These are phyloP conservation scores for Polyporus tsugae DNA, from an alignment of 1,284 basidiomycete species.

Conservation along the genomic window DNA sequence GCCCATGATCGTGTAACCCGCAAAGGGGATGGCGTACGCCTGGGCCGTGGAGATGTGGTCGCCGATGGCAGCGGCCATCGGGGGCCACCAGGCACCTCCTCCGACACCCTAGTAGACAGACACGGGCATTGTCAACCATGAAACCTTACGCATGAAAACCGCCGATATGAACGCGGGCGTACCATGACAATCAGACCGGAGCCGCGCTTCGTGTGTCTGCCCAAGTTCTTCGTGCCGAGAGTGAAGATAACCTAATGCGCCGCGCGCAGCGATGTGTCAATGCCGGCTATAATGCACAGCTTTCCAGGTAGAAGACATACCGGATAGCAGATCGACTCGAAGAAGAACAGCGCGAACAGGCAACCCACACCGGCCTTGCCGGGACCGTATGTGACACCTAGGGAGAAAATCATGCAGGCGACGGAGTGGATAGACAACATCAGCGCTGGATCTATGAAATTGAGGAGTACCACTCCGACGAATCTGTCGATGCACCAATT, in stretches of 20 bases:
- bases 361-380: constrained; percentile 67
- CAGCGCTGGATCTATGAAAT: constrained; percentile 71
- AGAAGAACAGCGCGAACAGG: constrained; percentile 79
- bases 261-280: neutral
- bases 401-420: constrained; percentile 59
- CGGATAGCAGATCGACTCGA: constrained; percentile 78
- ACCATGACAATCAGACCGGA: constrained; percentile 77
- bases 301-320: constrained; percentile 43
- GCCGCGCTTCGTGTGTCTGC: constrained; percentile 73
- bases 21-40: constrained; percentile 68
- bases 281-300: constrained; percentile 5
- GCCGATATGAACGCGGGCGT: constrained; percentile 18
- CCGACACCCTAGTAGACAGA: constrained; percentile 59
- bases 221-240: constrained; percentile 75
- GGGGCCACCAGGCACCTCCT: constrained; percentile 81
- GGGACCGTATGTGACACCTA: constrained; percentile 60
- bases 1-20: constrained; percentile 67
- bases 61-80: constrained; percentile 74
- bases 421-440: constrained; percentile 64
- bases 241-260: constrained; percentile 68
- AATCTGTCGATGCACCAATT: constrained; percentile 49
- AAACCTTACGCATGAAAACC: constrained; percentile 6
- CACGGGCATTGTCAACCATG: neutral
- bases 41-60: constrained; percentile 57
- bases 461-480: constrained; percentile 68